phyloP scores from a whole-genome alignment of 768 basidiomycete genomes.

The Kwoniella sp. region DNA sequence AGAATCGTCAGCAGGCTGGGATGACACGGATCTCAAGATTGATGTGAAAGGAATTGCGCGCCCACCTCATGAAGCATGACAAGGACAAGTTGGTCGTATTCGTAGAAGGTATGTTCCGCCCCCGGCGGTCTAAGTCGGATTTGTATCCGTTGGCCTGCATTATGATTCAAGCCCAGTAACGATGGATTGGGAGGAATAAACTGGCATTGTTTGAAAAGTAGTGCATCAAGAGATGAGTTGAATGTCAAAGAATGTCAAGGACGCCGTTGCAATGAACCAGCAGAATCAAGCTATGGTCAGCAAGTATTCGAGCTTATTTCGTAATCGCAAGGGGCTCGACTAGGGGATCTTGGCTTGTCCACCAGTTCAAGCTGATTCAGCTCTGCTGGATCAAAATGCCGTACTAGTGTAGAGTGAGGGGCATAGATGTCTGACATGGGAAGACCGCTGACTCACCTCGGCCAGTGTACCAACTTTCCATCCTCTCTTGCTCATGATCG shows the following conservation, averaged over 20 bases:
- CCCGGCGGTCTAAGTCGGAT: slow-evolving; percentile 75
- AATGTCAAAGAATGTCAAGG: background rate
- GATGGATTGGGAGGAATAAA: slow-evolving; percentile 44
- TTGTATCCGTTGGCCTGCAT: slow-evolving; percentile 78
- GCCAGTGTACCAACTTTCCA: slow-evolving; percentile 63
- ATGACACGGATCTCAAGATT: no score
- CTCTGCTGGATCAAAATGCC: no score
- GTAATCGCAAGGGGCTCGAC: no score
- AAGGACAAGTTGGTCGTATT: slow-evolving; percentile 72
- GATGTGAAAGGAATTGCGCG: background rate
- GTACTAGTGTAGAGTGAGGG: no score
- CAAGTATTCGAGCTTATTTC: no score
- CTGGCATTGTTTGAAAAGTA: slow-evolving; percentile 7
- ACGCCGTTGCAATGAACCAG: no score
- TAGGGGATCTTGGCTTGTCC: background rate
- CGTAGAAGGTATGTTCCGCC: slow-evolving; percentile 69
- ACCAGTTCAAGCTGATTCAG: no score
- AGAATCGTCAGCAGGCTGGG: background rate
- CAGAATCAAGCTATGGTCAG: no score
- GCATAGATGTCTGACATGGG: no score
- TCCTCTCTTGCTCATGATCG: slow-evolving; percentile 82
- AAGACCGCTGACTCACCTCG: slow-evolving; percentile 39
- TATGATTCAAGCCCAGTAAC: slow-evolving; percentile 59
- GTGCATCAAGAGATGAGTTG: background rate
- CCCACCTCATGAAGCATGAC: slow-evolving; percentile 88